Evolutionary conservation across 352 stramenopile species (phyloP).

Genomic region (Phytophthora constricta): DNA sequence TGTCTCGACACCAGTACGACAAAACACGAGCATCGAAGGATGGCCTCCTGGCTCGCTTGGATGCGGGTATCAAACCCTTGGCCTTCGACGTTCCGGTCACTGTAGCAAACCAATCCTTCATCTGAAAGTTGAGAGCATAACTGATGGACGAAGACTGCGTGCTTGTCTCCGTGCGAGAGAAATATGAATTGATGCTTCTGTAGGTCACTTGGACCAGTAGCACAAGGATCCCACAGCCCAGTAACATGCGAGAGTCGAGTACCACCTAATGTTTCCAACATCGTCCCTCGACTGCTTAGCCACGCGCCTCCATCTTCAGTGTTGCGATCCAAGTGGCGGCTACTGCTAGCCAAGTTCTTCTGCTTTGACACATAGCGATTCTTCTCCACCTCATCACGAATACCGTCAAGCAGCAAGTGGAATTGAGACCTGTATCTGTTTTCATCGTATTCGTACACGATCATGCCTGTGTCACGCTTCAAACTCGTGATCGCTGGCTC

Average conservation of each 20-base stretch:
- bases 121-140: not conserved
- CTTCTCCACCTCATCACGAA: conserved; percentile 45
- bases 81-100: not conserved
- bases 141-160: not conserved
- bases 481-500: conserved; percentile 60
- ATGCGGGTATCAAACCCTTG: conserved; percentile 1
- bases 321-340: not conserved
- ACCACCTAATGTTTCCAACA: not conserved
- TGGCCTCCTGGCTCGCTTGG: conserved; percentile 35
- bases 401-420: conserved; percentile 49
- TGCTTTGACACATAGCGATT: conserved; percentile 30
- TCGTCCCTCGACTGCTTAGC: not conserved
- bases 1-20: conserved; percentile 65
- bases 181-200: not conserved
- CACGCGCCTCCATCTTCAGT: not conserved
- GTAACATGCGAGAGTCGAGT: not conserved
- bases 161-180: conserved; percentile 6
- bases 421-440: not conserved
- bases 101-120: not conserved
- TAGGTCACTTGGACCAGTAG: not conserved
- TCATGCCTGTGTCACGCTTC: not conserved
- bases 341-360: not conserved
- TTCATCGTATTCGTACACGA: not conserved
- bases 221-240: not conserved
- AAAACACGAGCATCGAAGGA: conserved; percentile 69